These are phyloP conservation scores for Leptodontidium sp. DNA, from an alignment of 2,329 filamentous ascomycete genomes.

Conservation along the genomic window DNA sequence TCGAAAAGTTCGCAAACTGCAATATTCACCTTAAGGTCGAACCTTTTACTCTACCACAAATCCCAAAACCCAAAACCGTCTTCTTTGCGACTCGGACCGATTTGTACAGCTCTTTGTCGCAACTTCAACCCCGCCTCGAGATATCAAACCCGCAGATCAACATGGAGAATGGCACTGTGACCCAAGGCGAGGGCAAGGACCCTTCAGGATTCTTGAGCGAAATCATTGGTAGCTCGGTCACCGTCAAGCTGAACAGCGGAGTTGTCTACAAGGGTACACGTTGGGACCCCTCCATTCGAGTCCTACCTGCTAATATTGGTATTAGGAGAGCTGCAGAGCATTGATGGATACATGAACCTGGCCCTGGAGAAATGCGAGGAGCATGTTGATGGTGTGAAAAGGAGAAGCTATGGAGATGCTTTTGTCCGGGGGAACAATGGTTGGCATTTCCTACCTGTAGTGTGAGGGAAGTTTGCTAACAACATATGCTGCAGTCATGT, in stretches of 20 bases:
- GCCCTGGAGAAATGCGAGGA: conserved; percentile 95
- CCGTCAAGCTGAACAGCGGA: conserved; percentile 98
- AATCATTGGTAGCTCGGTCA: conserved; percentile 93
- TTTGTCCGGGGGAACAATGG: conserved; percentile 98
- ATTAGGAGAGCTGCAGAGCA: conserved; percentile 90
- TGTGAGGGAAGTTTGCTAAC: conserved; percentile 22
- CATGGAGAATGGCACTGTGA: conserved; percentile 77
- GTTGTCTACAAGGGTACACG: conserved; percentile 91
- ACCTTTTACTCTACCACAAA: background rate
- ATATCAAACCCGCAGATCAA: conserved; percentile 31
- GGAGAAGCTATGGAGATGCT: conserved; percentile 88
- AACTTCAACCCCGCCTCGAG: conserved; percentile 13
- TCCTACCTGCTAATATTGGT: conserved; percentile 29
- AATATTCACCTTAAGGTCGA: too few relatives aligned
- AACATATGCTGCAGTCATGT: conserved; percentile 42
- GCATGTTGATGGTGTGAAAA: conserved; percentile 84
- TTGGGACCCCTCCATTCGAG: conserved; percentile 12
- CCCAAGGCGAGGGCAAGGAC: conserved; percentile 80
- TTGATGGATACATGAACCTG: conserved; percentile 99
- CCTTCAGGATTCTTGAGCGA: conserved; percentile 92
- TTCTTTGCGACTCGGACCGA: background rate
- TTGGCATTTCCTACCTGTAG: conserved; percentile 50
- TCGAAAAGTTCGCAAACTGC: background rate
- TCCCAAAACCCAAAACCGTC: background rate
- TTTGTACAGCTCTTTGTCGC: conserved; percentile 7